A percentile compares a stretch with the other conserved stretches of the same genome.
Conservation (phyloP, 1,284 basidiomycete genomes). For the Trametes sp. region DNA sequence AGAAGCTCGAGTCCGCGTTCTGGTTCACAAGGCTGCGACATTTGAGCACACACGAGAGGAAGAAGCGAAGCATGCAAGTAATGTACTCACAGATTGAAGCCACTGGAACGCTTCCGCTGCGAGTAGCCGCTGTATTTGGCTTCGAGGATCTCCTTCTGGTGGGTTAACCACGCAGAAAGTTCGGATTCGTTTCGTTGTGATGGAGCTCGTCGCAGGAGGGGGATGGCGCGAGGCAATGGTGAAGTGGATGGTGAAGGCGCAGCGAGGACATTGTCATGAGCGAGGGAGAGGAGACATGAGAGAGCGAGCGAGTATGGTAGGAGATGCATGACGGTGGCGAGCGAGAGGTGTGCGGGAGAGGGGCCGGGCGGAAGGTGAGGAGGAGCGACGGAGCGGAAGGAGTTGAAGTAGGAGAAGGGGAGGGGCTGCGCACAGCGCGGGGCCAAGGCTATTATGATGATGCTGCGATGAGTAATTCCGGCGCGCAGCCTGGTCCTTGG, state of each 20-base stretch:
- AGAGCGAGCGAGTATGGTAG: constrained; percentile 35
- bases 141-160: constrained; percentile 36
- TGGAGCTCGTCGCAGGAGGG: constrained; percentile 29
- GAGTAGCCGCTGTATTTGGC: constrained; percentile 38
- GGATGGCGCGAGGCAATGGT: constrained; percentile 31
- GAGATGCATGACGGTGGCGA: constrained; percentile 30
- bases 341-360: constrained; percentile 11
- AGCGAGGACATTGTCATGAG: constrained; percentile 34
- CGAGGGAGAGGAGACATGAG: constrained; percentile 32
- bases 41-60: background rate
- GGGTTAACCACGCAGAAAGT: constrained; percentile 32
- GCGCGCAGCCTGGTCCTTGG: constrained; percentile 3
- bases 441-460: constrained; percentile 29
- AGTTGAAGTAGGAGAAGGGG: constrained; percentile 22
- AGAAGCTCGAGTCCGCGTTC: constrained; percentile 46
- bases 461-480: constrained; percentile 27
- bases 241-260: constrained; percentile 28
- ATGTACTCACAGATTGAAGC: constrained; percentile 39
- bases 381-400: constrained; percentile 20
- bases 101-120: constrained; percentile 38
- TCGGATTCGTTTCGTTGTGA: constrained; percentile 27
- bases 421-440: constrained; percentile 33
- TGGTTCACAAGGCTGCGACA: constrained; percentile 39
- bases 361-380: constrained; percentile 12
- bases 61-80: background rate